These are phyloP conservation scores for Talaromyces sp. DNA, from an alignment of 2,329 filamentous ascomycete species.

Conservation along the genomic window DNA sequence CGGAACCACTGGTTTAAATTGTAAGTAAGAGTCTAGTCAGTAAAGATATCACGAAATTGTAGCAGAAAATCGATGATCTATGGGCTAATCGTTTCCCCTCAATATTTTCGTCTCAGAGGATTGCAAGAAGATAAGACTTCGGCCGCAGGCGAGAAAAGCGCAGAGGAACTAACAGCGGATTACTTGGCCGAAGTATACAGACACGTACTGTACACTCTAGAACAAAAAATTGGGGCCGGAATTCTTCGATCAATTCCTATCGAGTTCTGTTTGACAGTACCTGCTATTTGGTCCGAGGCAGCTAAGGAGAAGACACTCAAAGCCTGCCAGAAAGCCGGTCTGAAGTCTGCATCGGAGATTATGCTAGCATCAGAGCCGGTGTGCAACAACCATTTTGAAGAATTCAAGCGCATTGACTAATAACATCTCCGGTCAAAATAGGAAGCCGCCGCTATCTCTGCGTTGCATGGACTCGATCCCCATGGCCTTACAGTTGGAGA, in stretches of 20 bases:
- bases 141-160: constrained; percentile 33
- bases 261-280: constrained; percentile 93
- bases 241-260: constrained; percentile 98
- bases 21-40: constrained; percentile 63
- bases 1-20: constrained; percentile 99
- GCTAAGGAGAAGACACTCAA: constrained; percentile 95
- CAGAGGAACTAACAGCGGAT: constrained; percentile 97
- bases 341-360: constrained; percentile 59
- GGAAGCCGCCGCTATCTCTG: constrained; percentile 94
- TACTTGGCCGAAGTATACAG: constrained; percentile 97
- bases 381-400: background rate
- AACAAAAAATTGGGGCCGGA: constrained; percentile 94
- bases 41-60: too few species aligned
- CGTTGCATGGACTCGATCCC: constrained; percentile 74
- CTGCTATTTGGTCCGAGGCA: constrained; percentile 98
- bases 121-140: background rate
- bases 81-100: background rate
- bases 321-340: constrained; percentile 96
- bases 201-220: constrained; percentile 90
- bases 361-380: background rate
- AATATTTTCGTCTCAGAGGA: background rate
- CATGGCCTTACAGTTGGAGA: constrained; percentile 95
- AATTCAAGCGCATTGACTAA: background rate
- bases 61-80: too few species aligned
- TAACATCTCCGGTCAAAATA: constrained; percentile 71